Evolutionary conservation across 2,329 filamentous ascomycete genomes (phyloP).

Genomic region (Xylariaceae sp.): DNA sequence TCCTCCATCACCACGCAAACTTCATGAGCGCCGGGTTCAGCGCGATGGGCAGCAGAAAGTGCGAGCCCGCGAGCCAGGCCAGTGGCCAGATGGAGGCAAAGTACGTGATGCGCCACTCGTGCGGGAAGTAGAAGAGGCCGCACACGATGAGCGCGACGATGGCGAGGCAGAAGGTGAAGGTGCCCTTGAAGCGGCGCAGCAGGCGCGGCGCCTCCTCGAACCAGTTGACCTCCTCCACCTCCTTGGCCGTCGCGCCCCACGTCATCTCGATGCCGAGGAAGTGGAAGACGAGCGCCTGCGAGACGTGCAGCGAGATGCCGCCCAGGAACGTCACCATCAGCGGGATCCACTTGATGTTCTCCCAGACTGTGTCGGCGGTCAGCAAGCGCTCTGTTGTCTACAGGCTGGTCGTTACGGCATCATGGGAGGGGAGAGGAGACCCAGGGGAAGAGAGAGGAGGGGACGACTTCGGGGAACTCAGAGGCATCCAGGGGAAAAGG

Average conservation of each 20-base stretch:
- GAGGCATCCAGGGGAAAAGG: no score
- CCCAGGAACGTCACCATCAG: constrained; percentile 35
- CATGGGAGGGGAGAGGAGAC: no score
- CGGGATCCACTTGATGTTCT: constrained; percentile 46
- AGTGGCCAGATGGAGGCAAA: constrained; percentile 56
- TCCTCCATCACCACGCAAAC: constrained; percentile 47
- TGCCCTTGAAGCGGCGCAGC: constrained; percentile 25
- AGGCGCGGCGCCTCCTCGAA: constrained; percentile 25
- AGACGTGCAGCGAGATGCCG: constrained; percentile 34
- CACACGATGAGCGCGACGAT: constrained; percentile 23
- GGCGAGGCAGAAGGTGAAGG: constrained; percentile 21
- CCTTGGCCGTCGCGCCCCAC: constrained; percentile 28
- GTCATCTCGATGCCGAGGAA: constrained; percentile 36
- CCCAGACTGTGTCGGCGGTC: constrained; percentile 29
- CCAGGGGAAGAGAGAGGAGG: neutral
- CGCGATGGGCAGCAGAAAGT: constrained; percentile 51
- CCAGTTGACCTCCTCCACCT: constrained; percentile 26
- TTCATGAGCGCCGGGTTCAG: constrained; percentile 58
- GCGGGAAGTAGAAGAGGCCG: constrained; percentile 21
- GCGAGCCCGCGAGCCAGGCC: constrained; percentile 39
- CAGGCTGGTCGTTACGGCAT: no score
- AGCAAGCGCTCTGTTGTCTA: no score
- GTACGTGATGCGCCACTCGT: constrained; percentile 45
- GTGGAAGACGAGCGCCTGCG: constrained; percentile 32
- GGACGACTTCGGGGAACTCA: constrained; percentile 29